Base-by-base conservation (phyloP, 352 stramenopile genomes). In the Phytophthora ohioensis region DNA sequence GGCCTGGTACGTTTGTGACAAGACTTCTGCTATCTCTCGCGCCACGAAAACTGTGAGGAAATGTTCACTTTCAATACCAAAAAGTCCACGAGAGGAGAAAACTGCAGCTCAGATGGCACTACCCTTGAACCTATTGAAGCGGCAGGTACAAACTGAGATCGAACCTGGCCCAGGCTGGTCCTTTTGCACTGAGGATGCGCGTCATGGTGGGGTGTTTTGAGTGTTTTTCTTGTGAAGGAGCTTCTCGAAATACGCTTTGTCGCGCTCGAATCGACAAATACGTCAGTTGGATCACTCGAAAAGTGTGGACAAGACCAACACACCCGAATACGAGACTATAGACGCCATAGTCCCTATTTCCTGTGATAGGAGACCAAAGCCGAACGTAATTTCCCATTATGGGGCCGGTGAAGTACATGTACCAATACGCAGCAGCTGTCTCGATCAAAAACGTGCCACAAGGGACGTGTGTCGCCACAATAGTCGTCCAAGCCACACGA, bases 11-110 rank as follows among this genome's bases (percentile, higher is more conserved):
- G 59, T 57, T 21, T 71, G 71, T 46, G 66, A 54, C 2, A 39
- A 43, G 4, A 64, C 10, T 12, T 75, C 71, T 0, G 57, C 4
- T 4, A 75, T 7, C 36, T 78, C 71, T 13, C 66, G 48, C 0
- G 57, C 0, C 3, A 71, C 32, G 12, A 75, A 64, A 17, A 78
- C 47, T 3, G 41, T 55, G 15, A 73, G 32, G 27, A 79, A 73
- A 30, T 75, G 32, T 2, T 46, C 21, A 1, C 57, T 47, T 11
- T 76, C 62, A 15, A 72, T 54, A 8, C 63, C 58, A 42, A 66
- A 66, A 5, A 66, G 21, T 5, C 58, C 58, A 3, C n/a, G 7
- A 5, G n/a, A 13, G 2, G 57, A 46, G 31, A 66, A 66, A 3
- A 66, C 21, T n/a, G 35, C n/a, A 6, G 8, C 21, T 36, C 36